Percentiles rank a stretch among this genome's conserved stretches.
Evolutionary conservation across 176 grass and related monocot genomes (phyloP).

Genomic region (Thalia dealbata): DNA sequence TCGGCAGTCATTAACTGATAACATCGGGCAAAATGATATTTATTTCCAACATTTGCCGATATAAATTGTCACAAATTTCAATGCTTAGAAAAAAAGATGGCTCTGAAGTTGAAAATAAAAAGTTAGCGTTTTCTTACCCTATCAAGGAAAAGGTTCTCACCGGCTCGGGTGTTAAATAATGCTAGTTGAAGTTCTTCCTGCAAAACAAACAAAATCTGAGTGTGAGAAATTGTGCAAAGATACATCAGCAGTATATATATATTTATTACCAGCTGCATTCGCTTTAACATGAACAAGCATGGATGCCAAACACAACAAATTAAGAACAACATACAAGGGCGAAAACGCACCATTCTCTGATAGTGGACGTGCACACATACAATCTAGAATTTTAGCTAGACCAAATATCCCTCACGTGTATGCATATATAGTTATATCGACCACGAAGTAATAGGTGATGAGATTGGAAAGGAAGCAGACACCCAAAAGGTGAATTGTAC

Average conservation of each 20-base stretch:
- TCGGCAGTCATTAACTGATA: background rate
- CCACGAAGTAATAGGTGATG: background rate
- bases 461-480: background rate
- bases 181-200: conserved; percentile 9
- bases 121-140: background rate
- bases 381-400: too few species aligned
- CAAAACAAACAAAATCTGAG: background rate
- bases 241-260: background rate
- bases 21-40: background rate
- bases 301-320: background rate
- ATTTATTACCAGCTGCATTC: too few species aligned
- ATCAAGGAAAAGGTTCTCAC: background rate
- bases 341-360: background rate
- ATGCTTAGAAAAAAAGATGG: background rate
- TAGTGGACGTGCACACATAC: too few species aligned
- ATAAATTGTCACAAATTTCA: background rate
- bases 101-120: background rate
- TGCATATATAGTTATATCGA: too few species aligned
- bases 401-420: too few species aligned
- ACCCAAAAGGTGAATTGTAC: background rate
- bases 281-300: background rate
- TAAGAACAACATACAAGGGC: background rate
- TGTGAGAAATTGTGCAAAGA: background rate
- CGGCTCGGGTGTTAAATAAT: background rate
- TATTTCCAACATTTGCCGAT: too few species aligned